Evolutionary conservation across 192 early-diverging fungal genomes (phyloP), one percentile per base, ranked within the genome.

Genomic region (Backusella luteola): DNA sequence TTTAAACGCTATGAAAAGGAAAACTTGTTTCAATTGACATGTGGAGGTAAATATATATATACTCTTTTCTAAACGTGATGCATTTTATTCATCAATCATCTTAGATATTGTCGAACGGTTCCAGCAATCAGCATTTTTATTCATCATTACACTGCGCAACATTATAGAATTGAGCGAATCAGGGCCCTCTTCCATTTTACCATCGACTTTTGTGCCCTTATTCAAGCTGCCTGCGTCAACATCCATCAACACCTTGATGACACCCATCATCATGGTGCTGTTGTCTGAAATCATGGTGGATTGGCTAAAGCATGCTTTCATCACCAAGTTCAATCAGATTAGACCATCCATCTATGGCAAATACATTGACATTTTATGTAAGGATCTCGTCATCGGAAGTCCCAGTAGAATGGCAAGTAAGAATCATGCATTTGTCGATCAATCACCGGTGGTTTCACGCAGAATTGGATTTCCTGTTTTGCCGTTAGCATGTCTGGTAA

Each of bases 261-360:
- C 91, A 11, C 98, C 97, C 1, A 90, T 93, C 7, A 79, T 98
- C 36, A 87, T 96, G 74, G 95, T 99, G 6, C 88, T 94, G 67
- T 90, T 89, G 0, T 95, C 96, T 42, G 98, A 98, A 80, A 84
- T 98, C 11, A 76, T 97, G 21, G 96, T 98, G 6, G 97, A 99
- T 81, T 98, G 96, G 95, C 83, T 98, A 71, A 99, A 99, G 83
- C 98, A 99, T 82, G 94, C 98, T 0, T 99, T 99, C 81, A 95
- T 99, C 66, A 95, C 94, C 14, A 98, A 98, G 77, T 97, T 98
- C 82, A 99, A 99, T 82, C 92, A 93, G 75, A 94, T 98, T 74
- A 81, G 93, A 34, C 93, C 96, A 4, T 89, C 91, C 34, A 91
- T 98, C 1, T 99, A 99, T 84, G 89, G 85, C 12, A 89, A 91